Percentiles rank a stretch among this genome's conserved stretches.
These are phyloP conservation scores for Mycena alexandri DNA, from an alignment of 768 basidiomycete genomes.

Conservation along the genomic window DNA sequence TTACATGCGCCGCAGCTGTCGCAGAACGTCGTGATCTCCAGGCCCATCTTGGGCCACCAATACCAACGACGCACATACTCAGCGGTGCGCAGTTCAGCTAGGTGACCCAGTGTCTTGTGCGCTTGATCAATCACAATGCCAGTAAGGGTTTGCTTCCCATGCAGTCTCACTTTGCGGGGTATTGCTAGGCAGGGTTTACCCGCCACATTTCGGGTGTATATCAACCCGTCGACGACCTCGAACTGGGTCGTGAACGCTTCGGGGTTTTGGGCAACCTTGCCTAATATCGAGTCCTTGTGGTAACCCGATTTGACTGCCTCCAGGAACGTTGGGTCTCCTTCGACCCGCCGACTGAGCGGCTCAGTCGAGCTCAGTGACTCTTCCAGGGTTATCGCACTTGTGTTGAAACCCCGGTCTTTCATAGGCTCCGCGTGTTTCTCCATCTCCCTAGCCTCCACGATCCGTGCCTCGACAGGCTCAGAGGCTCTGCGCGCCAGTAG, in stretches of 20 bases:
- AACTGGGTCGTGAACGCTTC: too few relatives aligned
- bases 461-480: slow-evolving; percentile 4
- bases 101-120: too few relatives aligned
- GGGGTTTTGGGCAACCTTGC: too few relatives aligned
- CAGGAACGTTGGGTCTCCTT: background rate
- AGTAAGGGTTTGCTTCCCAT: too few relatives aligned
- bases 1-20: background rate
- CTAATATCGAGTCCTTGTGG: background rate
- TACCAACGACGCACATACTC: too few relatives aligned
- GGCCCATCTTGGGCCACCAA: slow-evolving; percentile 35
- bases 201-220: background rate
- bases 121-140: too few relatives aligned
- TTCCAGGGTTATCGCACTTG: background rate
- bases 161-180: too few relatives aligned
- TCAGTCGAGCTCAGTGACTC: background rate
- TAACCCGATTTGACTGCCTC: background rate
- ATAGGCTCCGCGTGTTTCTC: slow-evolving; percentile 6
- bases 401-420: background rate
- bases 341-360: background rate
- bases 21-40: slow-evolving; percentile 30
- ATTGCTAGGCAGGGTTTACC: background rate
- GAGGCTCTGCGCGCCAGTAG: background rate
- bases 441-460: background rate
- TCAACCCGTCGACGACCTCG: slow-evolving; percentile 1
- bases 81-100: too few relatives aligned